Percentiles rank a stretch among this genome's conserved stretches.
phyloP scores from a whole-genome alignment of 1,284 basidiomycete genomes.

The Trametes polyzona region DNA sequence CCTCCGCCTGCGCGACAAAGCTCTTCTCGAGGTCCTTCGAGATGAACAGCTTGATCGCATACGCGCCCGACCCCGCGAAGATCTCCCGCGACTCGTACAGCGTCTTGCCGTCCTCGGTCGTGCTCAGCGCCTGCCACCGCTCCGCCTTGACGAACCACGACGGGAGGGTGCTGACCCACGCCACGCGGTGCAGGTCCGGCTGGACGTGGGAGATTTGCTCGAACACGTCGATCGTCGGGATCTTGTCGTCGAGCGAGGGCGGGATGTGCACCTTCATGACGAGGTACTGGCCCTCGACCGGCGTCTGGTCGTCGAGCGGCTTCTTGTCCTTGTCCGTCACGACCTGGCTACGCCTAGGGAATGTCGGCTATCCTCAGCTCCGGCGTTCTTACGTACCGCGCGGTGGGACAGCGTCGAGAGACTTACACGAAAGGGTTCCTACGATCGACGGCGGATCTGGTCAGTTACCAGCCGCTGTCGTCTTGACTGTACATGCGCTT shows the following conservation, averaged over 20 bases:
- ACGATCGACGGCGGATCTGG: neutral
- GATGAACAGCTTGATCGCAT: constrained; percentile 54
- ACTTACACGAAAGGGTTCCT: constrained; percentile 74
- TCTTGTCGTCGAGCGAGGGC: constrained; percentile 49
- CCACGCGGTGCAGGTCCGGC: constrained; percentile 51
- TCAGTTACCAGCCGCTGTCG: neutral
- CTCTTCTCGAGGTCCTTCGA: constrained; percentile 47
- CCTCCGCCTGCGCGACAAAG: constrained; percentile 60
- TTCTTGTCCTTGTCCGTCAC: constrained; percentile 48
- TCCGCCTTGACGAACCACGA: constrained; percentile 54
- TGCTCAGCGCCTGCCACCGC: constrained; percentile 67
- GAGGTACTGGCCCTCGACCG: constrained; percentile 49
- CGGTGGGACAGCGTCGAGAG: neutral
- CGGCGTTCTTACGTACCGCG: neutral
- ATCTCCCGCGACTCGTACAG: constrained; percentile 69
- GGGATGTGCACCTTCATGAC: constrained; percentile 61
- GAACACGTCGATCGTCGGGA: constrained; percentile 31
- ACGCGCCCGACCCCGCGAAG: constrained; percentile 60
- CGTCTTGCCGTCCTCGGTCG: constrained; percentile 54
- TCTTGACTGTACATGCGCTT: neutral
- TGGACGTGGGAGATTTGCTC: constrained; percentile 47
- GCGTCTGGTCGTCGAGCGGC: constrained; percentile 52
- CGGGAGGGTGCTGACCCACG: constrained; percentile 54
- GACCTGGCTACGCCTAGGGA: constrained; percentile 54
- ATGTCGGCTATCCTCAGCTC: neutral